Conservation (phyloP, 306 rosid genomes). For the Astragalus membranaceus region DNA sequence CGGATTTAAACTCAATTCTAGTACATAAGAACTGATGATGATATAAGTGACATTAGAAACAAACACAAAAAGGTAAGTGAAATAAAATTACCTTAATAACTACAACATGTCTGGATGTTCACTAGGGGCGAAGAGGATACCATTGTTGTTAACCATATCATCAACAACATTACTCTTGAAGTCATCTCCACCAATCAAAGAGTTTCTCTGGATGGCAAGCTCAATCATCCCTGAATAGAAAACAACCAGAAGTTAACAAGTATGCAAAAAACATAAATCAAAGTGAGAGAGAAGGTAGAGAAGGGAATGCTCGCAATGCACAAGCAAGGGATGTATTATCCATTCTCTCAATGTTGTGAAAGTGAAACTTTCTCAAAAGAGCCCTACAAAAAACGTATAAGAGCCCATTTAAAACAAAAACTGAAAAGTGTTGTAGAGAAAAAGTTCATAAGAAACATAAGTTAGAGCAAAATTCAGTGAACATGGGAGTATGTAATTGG, state of each 20-base stretch:
- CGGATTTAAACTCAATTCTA: no score
- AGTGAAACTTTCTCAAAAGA: no score
- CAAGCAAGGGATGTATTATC: no score
- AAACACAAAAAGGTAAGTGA: not conserved
- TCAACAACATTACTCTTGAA: constrained; percentile 96
- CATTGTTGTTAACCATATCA: constrained; percentile 96
- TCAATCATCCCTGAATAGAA: constrained; percentile 65
- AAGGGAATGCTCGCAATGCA: no score
- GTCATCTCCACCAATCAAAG: constrained; percentile 93
- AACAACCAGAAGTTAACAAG: not conserved
- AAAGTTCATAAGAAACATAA: no score
- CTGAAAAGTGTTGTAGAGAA: no score
- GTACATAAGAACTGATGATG: not conserved
- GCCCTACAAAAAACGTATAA: no score
- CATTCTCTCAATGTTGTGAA: no score
- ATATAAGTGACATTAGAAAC: not conserved
- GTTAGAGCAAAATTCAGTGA: no score
- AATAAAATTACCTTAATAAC: constrained; percentile 74
- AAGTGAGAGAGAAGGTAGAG: not conserved
- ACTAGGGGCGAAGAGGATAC: constrained; percentile 79
- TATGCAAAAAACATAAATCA: not conserved
- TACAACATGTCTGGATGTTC: constrained; percentile 97
- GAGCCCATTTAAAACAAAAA: no score
- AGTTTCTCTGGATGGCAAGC: constrained; percentile 69
- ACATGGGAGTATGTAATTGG: no score